These are phyloP conservation scores for Floccularia luteovirens DNA, from an alignment of 768 basidiomycete genomes.

Conservation along the genomic window DNA sequence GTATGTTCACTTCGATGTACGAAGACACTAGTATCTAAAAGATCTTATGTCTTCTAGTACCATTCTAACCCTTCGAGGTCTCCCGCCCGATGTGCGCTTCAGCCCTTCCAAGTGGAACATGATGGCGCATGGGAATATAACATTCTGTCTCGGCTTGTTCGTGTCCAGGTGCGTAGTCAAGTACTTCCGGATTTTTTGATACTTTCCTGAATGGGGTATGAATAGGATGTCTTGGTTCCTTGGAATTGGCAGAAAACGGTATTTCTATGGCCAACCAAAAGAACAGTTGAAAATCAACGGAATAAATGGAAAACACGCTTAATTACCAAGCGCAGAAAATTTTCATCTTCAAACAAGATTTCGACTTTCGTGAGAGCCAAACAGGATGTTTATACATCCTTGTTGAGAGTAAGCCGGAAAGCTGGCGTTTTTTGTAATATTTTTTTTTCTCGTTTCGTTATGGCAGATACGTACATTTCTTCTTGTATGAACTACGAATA, in stretches of 20 bases:
- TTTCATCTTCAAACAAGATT: no score
- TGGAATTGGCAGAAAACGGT: background rate
- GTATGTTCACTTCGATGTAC: background rate
- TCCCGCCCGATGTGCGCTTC: background rate
- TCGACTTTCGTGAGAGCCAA: no score
- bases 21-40: background rate
- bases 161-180: background rate
- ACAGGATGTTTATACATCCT: no score
- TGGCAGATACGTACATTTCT: no score
- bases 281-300: no score
- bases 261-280: background rate
- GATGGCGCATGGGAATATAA: background rate
- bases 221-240: background rate
- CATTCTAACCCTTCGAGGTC: background rate
- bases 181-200: background rate
- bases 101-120: background rate
- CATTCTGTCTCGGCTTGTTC: background rate
- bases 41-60: background rate
- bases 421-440: no score
- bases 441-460: no score
- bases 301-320: no score
- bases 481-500: no score
- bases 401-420: no score
- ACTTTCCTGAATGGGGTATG: background rate
- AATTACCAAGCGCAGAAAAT: no score